phyloP scores from a whole-genome alignment of 2,329 filamentous ascomycete genomes.

The Arthrobotrys musiformis region DNA sequence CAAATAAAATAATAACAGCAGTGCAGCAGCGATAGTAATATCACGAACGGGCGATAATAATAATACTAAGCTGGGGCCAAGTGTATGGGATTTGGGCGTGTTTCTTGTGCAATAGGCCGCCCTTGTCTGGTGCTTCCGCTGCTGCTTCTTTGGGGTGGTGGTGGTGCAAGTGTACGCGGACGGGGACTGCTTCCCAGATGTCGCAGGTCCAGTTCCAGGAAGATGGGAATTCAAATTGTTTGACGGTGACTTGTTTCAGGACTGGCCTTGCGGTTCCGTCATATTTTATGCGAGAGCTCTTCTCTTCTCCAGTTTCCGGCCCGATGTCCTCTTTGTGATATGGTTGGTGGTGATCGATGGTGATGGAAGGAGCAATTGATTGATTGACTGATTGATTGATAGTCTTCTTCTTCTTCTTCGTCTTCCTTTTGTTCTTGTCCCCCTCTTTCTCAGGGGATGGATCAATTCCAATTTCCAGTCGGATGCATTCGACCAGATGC shows the following conservation, averaged over 20 bases:
- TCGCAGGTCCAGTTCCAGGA: constrained; percentile 52
- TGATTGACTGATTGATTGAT: too few relatives aligned
- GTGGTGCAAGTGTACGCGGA: constrained; percentile 53
- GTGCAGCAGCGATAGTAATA: constrained; percentile 11
- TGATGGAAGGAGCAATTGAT: constrained; percentile 10
- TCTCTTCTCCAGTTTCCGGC: constrained; percentile 38
- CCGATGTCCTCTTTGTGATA: constrained; percentile 14
- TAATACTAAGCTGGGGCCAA: constrained; percentile 42
- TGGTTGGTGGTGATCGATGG: neutral
- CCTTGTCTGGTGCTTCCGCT: constrained; percentile 31
- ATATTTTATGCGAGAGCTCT: constrained; percentile 51
- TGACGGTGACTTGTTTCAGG: constrained; percentile 54
- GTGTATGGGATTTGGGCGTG: constrained; percentile 36
- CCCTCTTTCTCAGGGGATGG: too few relatives aligned
- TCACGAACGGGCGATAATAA: too few relatives aligned
- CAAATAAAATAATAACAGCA: constrained; percentile 34
- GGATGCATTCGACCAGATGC: constrained; percentile 6
- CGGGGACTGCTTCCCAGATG: constrained; percentile 49
- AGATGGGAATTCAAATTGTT: constrained; percentile 52
- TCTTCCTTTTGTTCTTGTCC: too few relatives aligned
- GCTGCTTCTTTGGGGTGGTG: constrained; percentile 33
- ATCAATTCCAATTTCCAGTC: neutral
- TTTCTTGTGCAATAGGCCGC: constrained; percentile 37
- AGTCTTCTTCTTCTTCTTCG: too few relatives aligned
- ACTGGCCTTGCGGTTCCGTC: constrained; percentile 44